Base-by-base conservation (phyloP, 352 stramenopile genomes). In the Phytophthora multivora region DNA sequence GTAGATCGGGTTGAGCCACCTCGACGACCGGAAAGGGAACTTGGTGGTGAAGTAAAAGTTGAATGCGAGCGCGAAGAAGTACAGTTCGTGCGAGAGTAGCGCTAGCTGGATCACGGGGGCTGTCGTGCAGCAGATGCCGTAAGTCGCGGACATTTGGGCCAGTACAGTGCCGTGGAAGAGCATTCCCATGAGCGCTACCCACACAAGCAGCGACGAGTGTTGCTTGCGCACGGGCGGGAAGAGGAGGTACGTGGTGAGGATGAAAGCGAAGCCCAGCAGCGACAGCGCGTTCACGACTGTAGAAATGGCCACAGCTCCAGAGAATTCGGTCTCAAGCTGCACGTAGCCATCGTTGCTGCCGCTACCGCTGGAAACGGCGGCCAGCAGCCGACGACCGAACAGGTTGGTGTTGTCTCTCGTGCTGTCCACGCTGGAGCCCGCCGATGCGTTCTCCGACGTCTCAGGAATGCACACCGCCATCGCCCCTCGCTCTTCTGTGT, bases 1-100 rank as follows among this genome's bases (percentile, higher is more conserved):
- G 56, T 92, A 95, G 51, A 92, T 66, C 16, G 69, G 69, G 26
- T 79, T 75, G 48, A 92, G 78, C 69, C 75, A 89, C 40, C 79
- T 68, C n/a, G 82, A 85, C 36, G 80, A 90, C 30, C 73, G 73
- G 61, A 96, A 96, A 50, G 88, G 88, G 60, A 89, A 92, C 72
- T 92, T 91, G 79, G 84, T 95, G 33, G 83, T 91, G 66, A 90
- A 91, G 72, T 95, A 95, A 39, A 92, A 90, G 68, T 92, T 80
- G 68, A 91, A 91, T 41, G 86, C 86, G 45, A 96, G 75, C 30
- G 81, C 80, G 58, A 91, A 93, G 53, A 95, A 87, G 69, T 94
- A 96, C 12, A 95, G 74, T 49, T 96, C 86, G 38, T 93, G 81
- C 4, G 76, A 84, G 19, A 95, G 60, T 45, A 96, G 72, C 58